Evolutionary conservation across 208 protist genomes (phyloP).

Genomic region (Ichthyophonus hoferi): DNA sequence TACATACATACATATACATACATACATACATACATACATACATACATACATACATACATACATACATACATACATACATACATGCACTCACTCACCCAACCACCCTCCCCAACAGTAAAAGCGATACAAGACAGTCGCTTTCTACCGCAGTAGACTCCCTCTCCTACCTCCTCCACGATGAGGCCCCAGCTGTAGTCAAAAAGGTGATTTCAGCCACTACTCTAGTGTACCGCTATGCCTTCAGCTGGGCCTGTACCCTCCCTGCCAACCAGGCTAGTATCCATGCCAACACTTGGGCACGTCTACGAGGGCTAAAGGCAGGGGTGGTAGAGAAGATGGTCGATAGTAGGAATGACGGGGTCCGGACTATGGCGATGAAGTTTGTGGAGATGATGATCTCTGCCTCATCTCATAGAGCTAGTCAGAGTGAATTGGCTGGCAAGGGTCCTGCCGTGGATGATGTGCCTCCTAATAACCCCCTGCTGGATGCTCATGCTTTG

Average conservation of each 20-base stretch:
- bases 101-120: not conserved
- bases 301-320: not conserved
- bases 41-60: not conserved
- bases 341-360: not conserved
- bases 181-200: not conserved
- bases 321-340: not conserved
- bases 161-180: not conserved
- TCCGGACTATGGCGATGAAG: not conserved
- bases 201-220: not conserved
- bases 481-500: not conserved
- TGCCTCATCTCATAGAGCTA: not conserved
- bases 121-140: not conserved
- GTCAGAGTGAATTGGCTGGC: not conserved
- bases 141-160: not conserved
- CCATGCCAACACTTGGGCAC: not conserved
- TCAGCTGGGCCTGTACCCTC: not conserved
- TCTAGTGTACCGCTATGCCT: not conserved
- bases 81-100: not conserved
- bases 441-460: not conserved
- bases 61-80: not conserved
- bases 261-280: not conserved
- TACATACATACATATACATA: not conserved
- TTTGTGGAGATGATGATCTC: not conserved
- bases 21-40: not conserved
- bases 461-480: not conserved